Conservation (phyloP, 2,329 filamentous ascomycete genomes). For the Apiospora marii region DNA sequence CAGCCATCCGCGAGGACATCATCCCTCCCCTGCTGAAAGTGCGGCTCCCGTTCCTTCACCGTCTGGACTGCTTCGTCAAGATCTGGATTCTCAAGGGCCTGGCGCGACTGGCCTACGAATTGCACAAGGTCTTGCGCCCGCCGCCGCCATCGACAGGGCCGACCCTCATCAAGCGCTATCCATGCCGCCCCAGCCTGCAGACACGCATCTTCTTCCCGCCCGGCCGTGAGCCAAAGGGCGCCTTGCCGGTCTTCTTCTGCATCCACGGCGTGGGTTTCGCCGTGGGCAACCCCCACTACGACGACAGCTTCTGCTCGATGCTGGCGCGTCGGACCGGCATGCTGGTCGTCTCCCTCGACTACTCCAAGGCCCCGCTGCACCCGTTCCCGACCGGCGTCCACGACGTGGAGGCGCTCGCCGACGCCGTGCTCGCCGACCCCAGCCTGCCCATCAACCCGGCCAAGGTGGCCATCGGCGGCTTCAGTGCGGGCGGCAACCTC, state of each 20-base stretch:
- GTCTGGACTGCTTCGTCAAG: constrained; percentile 23
- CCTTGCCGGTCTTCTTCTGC: constrained; percentile 49
- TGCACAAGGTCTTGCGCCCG: constrained; percentile 18
- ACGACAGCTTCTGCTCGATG: constrained; percentile 48
- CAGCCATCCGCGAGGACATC: not conserved
- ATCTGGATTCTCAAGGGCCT: constrained; percentile 22
- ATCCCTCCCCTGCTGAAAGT: constrained; percentile 26
- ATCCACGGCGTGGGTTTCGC: constrained; percentile 55
- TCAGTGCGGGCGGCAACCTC: constrained; percentile 54
- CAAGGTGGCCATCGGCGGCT: constrained; percentile 50
- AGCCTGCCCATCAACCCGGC: constrained; percentile 49
- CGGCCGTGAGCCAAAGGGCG: constrained; percentile 31
- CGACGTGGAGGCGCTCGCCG: constrained; percentile 44
- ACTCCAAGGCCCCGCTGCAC: constrained; percentile 49
- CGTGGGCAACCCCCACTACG: constrained; percentile 45
- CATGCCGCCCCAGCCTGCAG: constrained; percentile 24
- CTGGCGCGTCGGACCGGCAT: constrained; percentile 48
- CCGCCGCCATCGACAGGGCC: constrained; percentile 10
- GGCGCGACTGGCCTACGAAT: not conserved
- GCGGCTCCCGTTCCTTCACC: constrained; percentile 24
- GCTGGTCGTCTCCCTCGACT: constrained; percentile 53
- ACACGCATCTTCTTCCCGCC: constrained; percentile 26
- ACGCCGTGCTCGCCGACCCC: constrained; percentile 48
- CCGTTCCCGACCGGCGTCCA: constrained; percentile 49
- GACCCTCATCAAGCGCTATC: constrained; percentile 14